Percentiles rank a stretch among this genome's conserved stretches.
Evolutionary conservation across 192 early-diverging fungal genomes (phyloP).

Genomic region (Dissophora globulifera): DNA sequence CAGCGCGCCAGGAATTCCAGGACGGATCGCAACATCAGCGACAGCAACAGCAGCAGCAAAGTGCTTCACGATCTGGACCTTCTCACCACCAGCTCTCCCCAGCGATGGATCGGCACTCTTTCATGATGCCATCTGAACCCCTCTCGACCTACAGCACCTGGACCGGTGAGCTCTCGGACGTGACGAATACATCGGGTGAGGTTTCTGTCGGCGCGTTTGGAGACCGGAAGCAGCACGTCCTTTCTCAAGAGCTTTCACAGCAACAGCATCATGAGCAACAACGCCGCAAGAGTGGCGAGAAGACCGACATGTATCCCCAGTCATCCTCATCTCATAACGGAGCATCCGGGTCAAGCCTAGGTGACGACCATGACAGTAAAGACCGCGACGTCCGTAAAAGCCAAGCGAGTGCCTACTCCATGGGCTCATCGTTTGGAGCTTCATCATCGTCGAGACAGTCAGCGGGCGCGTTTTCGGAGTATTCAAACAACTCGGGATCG

Average conservation of each 20-base stretch:
- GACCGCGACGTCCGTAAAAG: slow-evolving; percentile 39
- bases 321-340: background rate
- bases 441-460: slow-evolving; percentile 13
- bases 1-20: background rate
- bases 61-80: no score
- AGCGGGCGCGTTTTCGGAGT: slow-evolving; percentile 37
- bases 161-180: slow-evolving; percentile 49
- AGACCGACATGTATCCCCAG: background rate
- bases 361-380: background rate
- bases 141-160: slow-evolving; percentile 31
- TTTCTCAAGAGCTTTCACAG: no score
- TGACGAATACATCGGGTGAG: slow-evolving; percentile 48
- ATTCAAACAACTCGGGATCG: slow-evolving; percentile 38
- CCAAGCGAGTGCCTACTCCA: slow-evolving; percentile 37
- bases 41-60: background rate
- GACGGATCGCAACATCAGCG: slow-evolving; percentile 4
- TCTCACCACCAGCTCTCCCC: background rate
- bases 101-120: slow-evolving; percentile 38
- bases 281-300: slow-evolving; percentile 15
- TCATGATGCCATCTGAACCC: slow-evolving; percentile 45
- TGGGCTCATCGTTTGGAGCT: slow-evolving; percentile 40
- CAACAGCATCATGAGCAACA: background rate
- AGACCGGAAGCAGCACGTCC: slow-evolving; percentile 36
- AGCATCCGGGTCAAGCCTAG: background rate
- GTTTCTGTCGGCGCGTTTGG: slow-evolving; percentile 43